Conservation (phyloP, 192 early-diverging fungal species). For the Backusella circina region DNA sequence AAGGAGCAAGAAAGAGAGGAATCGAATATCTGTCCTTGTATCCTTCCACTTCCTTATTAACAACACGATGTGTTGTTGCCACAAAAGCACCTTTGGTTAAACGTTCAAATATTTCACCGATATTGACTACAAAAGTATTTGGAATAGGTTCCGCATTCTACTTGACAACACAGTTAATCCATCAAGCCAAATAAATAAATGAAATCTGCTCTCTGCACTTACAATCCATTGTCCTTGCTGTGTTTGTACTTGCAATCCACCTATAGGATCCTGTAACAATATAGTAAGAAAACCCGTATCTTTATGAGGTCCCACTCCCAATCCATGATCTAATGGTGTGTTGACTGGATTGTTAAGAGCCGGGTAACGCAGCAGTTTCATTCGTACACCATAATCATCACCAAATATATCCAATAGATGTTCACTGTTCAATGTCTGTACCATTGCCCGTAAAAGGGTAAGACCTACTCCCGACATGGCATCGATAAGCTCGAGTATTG, state of each 20-base stretch:
- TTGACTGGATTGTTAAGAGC: conserved; percentile 32
- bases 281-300: conserved; percentile 53
- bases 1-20: conserved; percentile 53
- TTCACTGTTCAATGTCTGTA: conserved; percentile 36
- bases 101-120: conserved; percentile 59
- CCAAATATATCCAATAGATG: conserved; percentile 41
- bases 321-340: conserved; percentile 30
- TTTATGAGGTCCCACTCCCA: conserved; percentile 60
- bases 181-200: background rate
- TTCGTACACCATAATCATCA: conserved; percentile 33
- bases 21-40: conserved; percentile 51
- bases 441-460: conserved; percentile 41
- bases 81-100: conserved; percentile 44
- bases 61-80: conserved; percentile 57
- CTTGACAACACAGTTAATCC: background rate
- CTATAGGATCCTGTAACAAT: conserved; percentile 53
- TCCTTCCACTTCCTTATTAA: conserved; percentile 38
- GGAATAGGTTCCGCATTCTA: conserved; percentile 52
- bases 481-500: conserved; percentile 34
- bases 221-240: conserved; percentile 55
- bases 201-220: background rate
- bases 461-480: conserved; percentile 43
- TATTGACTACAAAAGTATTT: conserved; percentile 60
- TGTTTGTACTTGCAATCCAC: conserved; percentile 62
- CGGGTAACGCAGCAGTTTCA: conserved; percentile 43